These are phyloP conservation scores for Microbotryum saponariae DNA, from an alignment of 1,284 basidiomycete genomes.

Conservation along the genomic window DNA sequence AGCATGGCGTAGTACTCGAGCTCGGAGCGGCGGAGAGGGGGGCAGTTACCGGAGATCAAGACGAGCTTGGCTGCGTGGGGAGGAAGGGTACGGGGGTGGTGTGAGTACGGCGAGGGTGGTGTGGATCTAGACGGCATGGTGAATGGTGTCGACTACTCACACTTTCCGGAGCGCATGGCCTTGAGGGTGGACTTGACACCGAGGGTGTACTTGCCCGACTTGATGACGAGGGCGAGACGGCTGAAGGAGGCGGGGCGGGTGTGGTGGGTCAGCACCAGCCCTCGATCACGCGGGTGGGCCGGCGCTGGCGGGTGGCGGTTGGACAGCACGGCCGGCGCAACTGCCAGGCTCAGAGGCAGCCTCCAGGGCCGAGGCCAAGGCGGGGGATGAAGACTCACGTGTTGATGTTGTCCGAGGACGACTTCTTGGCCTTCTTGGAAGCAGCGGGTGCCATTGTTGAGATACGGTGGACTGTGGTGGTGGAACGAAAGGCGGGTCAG, in stretches of 20 bases:
- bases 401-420: constrained; percentile 74
- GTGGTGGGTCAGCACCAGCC: too few species aligned
- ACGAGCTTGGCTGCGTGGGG: constrained; percentile 79
- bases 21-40: constrained; percentile 97
- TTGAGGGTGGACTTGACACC: constrained; percentile 97
- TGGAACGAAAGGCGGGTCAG: too few species aligned
- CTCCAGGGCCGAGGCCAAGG: too few species aligned
- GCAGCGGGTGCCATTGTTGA: constrained; percentile 26
- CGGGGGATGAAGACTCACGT: constrained; percentile 42
- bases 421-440: constrained; percentile 36
- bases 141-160: constrained; percentile 55
- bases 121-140: constrained; percentile 8
- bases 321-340: too few species aligned
- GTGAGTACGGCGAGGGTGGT: background rate
- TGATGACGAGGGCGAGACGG: constrained; percentile 93
- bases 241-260: too few species aligned
- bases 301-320: too few species aligned
- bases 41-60: constrained; percentile 98
- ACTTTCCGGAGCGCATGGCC: constrained; percentile 96
- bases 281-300: too few species aligned
- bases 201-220: constrained; percentile 84
- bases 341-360: too few species aligned
- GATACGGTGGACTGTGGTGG: background rate
- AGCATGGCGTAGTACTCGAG: constrained; percentile 99
- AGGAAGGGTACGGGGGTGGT: background rate